Evolutionary conservation across 2,329 filamentous ascomycete genomes (phyloP).

Genomic region (Talaromyces albobiverticillius): DNA sequence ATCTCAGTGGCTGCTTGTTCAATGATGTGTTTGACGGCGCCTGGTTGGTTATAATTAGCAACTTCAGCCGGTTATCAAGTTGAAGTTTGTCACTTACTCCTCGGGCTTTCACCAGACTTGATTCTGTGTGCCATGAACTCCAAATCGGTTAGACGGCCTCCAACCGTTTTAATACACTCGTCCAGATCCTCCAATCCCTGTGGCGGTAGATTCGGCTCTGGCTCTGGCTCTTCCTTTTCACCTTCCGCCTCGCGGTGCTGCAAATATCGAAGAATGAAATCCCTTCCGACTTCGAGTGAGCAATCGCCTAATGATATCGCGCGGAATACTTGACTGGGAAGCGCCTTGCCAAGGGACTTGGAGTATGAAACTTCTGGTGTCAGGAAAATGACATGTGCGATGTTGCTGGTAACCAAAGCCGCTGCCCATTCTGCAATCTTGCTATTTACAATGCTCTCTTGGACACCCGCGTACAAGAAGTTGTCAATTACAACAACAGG

Average conservation of each 20-base stretch:
- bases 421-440: conserved; percentile 90
- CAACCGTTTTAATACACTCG: conserved; percentile 74
- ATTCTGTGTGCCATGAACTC: conserved; percentile 91
- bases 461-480: conserved; percentile 78
- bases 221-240: conserved; percentile 29
- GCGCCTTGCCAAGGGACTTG: conserved; percentile 79
- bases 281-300: conserved; percentile 79
- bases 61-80: background rate
- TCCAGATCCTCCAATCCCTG: conserved; percentile 70
- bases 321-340: conserved; percentile 88
- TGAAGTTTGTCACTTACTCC: conserved; percentile 36
- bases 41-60: conserved; percentile 30
- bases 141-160: conserved; percentile 90
- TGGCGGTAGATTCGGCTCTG: conserved; percentile 32
- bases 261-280: conserved; percentile 82
- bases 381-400: conserved; percentile 92
- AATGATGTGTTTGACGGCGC: conserved; percentile 84
- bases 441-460: conserved; percentile 67
- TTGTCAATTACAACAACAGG: conserved; percentile 89
- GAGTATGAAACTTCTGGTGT: conserved; percentile 86
- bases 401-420: conserved; percentile 75
- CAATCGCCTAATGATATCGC: conserved; percentile 84
- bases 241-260: conserved; percentile 33
- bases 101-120: conserved; percentile 79
- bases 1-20: conserved; percentile 87